These are phyloP conservation scores for Fraxinus pennsylvanica DNA, from an alignment of 257 asterid genomes.

Conservation along the genomic window DNA sequence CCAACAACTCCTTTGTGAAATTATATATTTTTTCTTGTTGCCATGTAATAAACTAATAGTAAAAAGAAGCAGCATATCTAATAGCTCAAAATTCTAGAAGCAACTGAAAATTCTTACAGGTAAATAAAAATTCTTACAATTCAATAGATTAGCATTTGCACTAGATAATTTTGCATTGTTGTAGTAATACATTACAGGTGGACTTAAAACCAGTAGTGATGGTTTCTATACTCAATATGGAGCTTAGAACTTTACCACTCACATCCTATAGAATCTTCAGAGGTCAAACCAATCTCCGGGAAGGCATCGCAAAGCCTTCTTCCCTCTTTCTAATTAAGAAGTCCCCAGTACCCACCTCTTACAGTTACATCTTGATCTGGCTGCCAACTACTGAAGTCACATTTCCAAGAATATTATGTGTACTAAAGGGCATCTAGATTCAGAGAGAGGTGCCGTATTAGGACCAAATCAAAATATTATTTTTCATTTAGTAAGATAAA, in stretches of 20 bases:
- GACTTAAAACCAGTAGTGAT: background rate
- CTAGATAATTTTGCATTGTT: conserved; percentile 8
- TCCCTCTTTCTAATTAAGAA: background rate
- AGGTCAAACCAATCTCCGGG: background rate
- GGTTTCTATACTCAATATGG: background rate
- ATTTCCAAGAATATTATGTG: background rate
- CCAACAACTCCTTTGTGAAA: conserved; percentile 4
- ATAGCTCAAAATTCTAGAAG: conserved; percentile 3
- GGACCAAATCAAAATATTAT: background rate
- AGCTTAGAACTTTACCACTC: background rate
- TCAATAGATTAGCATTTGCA: conserved; percentile 1
- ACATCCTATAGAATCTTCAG: background rate
- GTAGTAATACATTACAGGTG: background rate
- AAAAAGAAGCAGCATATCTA: background rate
- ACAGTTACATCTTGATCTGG: background rate
- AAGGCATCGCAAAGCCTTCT: background rate
- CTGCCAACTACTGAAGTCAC: background rate
- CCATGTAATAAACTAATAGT: background rate
- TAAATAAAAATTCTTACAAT: background rate
- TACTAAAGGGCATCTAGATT: background rate
- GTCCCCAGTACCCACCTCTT: background rate
- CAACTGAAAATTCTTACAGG: background rate
- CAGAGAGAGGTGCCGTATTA: background rate
- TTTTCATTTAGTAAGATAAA: too few species aligned
- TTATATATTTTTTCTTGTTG: background rate